phyloP scores from a whole-genome alignment of 1,284 basidiomycete genomes.

The Trichosporon ovoides region DNA sequence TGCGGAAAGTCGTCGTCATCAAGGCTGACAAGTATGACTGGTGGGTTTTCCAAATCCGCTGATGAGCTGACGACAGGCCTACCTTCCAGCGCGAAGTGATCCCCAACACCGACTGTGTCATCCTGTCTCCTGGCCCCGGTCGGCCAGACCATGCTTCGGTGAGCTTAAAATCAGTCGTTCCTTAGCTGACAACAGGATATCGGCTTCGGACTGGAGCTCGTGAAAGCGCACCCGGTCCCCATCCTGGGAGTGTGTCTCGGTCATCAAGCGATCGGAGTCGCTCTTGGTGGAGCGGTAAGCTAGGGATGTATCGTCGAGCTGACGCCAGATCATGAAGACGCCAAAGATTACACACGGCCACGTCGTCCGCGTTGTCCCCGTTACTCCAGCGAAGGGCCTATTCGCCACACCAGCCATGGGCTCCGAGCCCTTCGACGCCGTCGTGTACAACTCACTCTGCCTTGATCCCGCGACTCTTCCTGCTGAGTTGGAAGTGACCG shows the following conservation, averaged over 20 bases:
- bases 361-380: conserved; percentile 57
- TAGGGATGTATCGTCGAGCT: neutral
- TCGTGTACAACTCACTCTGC: conserved; percentile 66
- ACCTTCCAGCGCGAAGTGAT: conserved; percentile 39
- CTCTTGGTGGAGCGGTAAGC: conserved; percentile 60
- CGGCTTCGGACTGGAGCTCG: conserved; percentile 44
- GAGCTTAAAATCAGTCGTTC: conserved; percentile 1
- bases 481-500: conserved; percentile 50
- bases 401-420: conserved; percentile 34
- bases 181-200: conserved; percentile 37
- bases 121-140: conserved; percentile 50
- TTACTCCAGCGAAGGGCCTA: conserved; percentile 27
- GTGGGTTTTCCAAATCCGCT: conserved; percentile 24
- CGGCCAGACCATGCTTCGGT: conserved; percentile 42
- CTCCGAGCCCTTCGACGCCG: conserved; percentile 56
- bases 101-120: conserved; percentile 47
- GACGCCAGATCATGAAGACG: conserved; percentile 43
- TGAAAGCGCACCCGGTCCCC: conserved; percentile 39
- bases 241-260: conserved; percentile 71
- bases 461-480: conserved; percentile 51
- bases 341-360: conserved; percentile 63
- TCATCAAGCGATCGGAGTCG: conserved; percentile 78
- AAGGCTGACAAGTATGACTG: conserved; percentile 47
- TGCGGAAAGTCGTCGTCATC: conserved; percentile 46
- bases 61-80: conserved; percentile 28